These are phyloP conservation scores for Ceratocystis albifundus DNA, from an alignment of 2,329 filamentous ascomycete genomes.

Conservation along the genomic window DNA sequence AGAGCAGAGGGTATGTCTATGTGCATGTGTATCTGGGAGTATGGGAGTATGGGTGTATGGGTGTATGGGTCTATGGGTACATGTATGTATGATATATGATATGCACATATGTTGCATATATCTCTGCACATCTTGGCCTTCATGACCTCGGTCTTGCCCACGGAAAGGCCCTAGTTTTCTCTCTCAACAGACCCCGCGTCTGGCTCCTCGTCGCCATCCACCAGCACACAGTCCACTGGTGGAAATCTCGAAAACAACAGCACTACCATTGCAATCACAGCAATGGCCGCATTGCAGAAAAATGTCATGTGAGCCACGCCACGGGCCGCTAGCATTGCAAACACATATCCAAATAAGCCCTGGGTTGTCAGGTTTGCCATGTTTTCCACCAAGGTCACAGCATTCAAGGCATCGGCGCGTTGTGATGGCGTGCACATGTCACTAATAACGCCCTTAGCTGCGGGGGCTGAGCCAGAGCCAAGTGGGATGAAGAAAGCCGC, in stretches of 20 bases:
- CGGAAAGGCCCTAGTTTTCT: neutral
- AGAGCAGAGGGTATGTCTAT: too few species aligned
- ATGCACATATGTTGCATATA: neutral
- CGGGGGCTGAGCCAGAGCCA: conserved; percentile 55
- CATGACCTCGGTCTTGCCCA: neutral
- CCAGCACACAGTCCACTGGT: conserved; percentile 16
- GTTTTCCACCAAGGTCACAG: conserved; percentile 59
- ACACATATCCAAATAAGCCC: conserved; percentile 55
- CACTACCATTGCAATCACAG: conserved; percentile 16
- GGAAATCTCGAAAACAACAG: conserved; percentile 20
- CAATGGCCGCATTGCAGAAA: conserved; percentile 47
- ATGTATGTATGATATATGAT: too few species aligned
- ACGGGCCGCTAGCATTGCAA: conserved; percentile 49
- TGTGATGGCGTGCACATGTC: conserved; percentile 54
- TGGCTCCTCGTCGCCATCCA: conserved; percentile 10
- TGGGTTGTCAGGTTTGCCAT: conserved; percentile 52
- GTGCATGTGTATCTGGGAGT: too few species aligned
- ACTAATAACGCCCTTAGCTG: conserved; percentile 61
- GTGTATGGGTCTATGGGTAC: too few species aligned
- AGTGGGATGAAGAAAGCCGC: conserved; percentile 55
- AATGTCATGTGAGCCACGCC: conserved; percentile 54
- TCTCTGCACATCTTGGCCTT: neutral
- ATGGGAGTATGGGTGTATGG: too few species aligned
- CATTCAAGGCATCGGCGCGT: conserved; percentile 54
- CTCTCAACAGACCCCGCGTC: neutral